Conservation (phyloP, 352 stramenopile species). For the Aphanomyces euteiches region DNA sequence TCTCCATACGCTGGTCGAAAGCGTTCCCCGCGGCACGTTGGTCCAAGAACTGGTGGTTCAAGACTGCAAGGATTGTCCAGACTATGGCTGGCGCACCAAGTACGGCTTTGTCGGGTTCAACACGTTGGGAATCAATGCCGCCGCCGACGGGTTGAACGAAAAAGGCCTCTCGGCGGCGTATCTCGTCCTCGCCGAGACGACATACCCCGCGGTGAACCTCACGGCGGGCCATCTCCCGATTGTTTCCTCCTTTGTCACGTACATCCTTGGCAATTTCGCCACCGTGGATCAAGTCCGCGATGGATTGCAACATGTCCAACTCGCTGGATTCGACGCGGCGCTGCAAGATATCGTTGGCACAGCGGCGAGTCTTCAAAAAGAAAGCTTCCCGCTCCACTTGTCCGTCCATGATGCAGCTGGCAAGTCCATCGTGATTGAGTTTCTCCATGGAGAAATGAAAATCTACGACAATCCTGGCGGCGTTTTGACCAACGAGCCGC, state of each 20-base stretch:
- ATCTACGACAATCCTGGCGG: constrained; percentile 59
- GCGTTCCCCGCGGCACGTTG: constrained; percentile 16
- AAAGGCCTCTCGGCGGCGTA: constrained; percentile 48
- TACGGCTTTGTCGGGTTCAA: constrained; percentile 53
- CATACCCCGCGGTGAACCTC: constrained; percentile 46
- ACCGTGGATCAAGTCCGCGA: constrained; percentile 51
- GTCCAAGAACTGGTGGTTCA: constrained; percentile 14
- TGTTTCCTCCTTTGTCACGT: constrained; percentile 56
- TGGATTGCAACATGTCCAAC: constrained; percentile 39
- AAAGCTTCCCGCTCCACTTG: constrained; percentile 50
- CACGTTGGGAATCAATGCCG: constrained; percentile 49
- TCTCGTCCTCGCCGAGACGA: constrained; percentile 44
- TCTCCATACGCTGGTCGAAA: constrained; percentile 8
- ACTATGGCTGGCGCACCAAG: constrained; percentile 45
- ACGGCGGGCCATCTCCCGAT: constrained; percentile 37
- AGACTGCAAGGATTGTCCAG: constrained; percentile 36
- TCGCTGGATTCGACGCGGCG: constrained; percentile 49
- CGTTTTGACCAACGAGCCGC: constrained; percentile 66
- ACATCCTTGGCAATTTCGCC: constrained; percentile 66
- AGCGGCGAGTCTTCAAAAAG: constrained; percentile 33
- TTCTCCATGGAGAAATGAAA: constrained; percentile 47
- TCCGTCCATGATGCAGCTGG: constrained; percentile 56
- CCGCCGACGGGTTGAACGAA: constrained; percentile 54
- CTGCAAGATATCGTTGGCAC: constrained; percentile 34
- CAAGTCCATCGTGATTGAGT: constrained; percentile 67